Percentiles rank a stretch among this genome's conserved stretches.
Evolutionary conservation across 164 flowering plant species (phyloP).

Genomic region (Echeveria elegans): DNA sequence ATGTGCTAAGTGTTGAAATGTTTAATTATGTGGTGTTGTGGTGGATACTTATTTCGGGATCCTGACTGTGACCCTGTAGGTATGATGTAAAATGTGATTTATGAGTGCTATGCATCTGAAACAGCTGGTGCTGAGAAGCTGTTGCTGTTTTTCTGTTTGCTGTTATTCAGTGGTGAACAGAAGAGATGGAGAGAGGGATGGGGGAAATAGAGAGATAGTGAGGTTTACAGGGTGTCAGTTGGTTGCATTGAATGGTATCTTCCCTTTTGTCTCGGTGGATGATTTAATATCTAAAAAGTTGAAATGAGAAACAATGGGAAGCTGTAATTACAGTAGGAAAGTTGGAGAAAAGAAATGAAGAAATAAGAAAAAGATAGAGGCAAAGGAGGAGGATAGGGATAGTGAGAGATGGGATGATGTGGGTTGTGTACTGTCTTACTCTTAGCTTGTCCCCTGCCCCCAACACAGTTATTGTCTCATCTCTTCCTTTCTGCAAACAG

Average conservation of each 20-base stretch:
- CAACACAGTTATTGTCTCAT: constrained; percentile 20
- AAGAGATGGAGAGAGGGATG: background rate
- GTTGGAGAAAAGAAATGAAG: constrained; percentile 7
- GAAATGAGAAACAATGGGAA: background rate
- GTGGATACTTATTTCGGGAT: background rate
- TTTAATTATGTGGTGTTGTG: background rate
- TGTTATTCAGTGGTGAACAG: constrained; percentile 3
- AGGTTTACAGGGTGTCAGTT: constrained; percentile 14
- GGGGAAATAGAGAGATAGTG: background rate
- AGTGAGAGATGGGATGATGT: constrained; percentile 11
- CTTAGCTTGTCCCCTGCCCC: constrained; percentile 44
- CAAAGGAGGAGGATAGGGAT: constrained; percentile 15
- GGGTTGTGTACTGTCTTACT: constrained; percentile 46
- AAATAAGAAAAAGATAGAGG: constrained; percentile 13
- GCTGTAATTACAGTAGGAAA: constrained; percentile 13
- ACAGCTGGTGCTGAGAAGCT: background rate
- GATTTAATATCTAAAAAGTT: constrained; percentile 12
- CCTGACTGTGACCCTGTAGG: background rate
- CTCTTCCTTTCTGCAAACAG: constrained; percentile 20
- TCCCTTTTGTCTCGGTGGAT: constrained; percentile 17
- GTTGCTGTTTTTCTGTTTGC: background rate
- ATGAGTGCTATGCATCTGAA: background rate
- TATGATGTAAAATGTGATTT: background rate
- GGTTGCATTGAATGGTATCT: constrained; percentile 6
- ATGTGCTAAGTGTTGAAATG: background rate